A percentile compares a stretch with the other conserved stretches of the same genome.
These are phyloP conservation scores for Melaleuca quinquenervia DNA, from an alignment of 345 rosid species.

Conservation along the genomic window DNA sequence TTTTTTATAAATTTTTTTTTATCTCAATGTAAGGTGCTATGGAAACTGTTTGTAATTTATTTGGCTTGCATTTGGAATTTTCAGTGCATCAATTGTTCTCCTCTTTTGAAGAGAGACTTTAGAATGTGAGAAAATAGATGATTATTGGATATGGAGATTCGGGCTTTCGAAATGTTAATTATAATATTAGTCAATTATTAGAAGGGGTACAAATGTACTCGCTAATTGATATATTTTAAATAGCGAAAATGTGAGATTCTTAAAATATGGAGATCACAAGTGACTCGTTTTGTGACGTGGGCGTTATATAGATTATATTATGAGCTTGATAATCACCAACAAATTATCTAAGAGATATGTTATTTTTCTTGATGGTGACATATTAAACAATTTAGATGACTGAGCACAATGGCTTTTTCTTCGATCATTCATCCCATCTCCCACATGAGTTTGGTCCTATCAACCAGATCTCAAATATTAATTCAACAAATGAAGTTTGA, in stretches of 20 bases:
- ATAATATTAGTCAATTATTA: neutral
- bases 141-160: fast-evolving
- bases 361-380: fast-evolving
- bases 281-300: neutral
- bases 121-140: neutral
- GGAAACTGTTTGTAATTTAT: neutral
- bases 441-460: neutral
- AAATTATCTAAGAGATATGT: neutral
- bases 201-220: neutral
- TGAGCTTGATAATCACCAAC: neutral
- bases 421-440: neutral
- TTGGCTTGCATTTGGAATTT: neutral
- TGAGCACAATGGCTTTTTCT: neutral
- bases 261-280: neutral
- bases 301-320: neutral
- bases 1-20: too few species aligned
- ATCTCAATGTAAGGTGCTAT: neutral
- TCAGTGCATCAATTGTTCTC: neutral
- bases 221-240: neutral
- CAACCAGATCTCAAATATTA: neutral
- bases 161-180: neutral
- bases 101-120: neutral
- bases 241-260: neutral
- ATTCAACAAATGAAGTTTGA: too few species aligned
- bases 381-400: neutral